Evolutionary conservation across 2,329 filamentous ascomycete genomes (phyloP), one percentile per base, ranked within the genome.

Genomic region (Xylariaceae sp.): DNA sequence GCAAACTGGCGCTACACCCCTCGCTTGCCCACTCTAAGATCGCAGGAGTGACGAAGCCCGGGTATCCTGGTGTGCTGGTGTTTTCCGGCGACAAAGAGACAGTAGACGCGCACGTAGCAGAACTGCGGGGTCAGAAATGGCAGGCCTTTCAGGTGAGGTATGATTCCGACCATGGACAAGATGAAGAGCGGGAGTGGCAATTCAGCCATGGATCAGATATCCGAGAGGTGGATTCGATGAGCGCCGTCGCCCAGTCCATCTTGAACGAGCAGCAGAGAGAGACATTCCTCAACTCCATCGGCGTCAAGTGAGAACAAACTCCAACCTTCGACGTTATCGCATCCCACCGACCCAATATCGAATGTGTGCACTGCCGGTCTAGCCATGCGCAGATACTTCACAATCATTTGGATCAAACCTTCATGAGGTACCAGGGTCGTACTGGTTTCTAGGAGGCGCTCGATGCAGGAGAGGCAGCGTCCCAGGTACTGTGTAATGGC

Each of bases 71-170:
- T 2, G 45, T 53, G 3, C 22, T 52, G 19, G 16, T 53, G 2
- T 54, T 46, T 36, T 51, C 50, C 11, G 52, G 50, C 13, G 42
- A 42, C 30, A 37, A 40, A 19, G 16, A 19, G 7, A 43, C 44
- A 1, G 42, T 52, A 9, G 44, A 48, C 28, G 38, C 46, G 9
- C 51, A 52, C 16, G 41, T 52, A 3, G 9, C 31, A 9, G 47
- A 53, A 32, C 29, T 52, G 12, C 35, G 51, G 17, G 44, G 31
- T 16, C 49, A 53, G 19, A 45, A 37, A 19, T 53, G 52, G 49
- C 50, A 52, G 39, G 52, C 50, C 8, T 53, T 55, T 24, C 49
- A 55, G 43, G 32, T 53, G 9, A 38, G 52, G 24, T 53, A 47
- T 17, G 50, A 53, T 17, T 46, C 38, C 13, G 47, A 45, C 4